Evolutionary conservation across 2,329 filamentous ascomycete species (phyloP), one percentile per base, ranked within the genome.

Genomic region (Talaromyces marneffei): DNA sequence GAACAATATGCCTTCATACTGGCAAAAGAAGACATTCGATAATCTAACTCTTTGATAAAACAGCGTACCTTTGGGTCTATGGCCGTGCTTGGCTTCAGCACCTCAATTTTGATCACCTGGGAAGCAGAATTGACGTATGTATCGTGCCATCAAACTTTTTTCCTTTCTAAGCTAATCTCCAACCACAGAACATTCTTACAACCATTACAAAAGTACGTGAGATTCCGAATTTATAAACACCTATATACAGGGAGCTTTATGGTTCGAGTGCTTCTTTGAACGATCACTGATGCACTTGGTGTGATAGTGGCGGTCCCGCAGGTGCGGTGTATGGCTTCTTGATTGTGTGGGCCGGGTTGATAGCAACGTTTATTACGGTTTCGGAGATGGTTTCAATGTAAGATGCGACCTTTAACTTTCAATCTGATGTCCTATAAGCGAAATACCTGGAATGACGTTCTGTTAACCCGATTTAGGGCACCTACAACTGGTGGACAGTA

Each of bases 401-500:
- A 58, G 60, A 29, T n/a, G 29, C 27, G 16, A 16, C 7, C 18
- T 25, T 23, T 10, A 14, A 25, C 6, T 53, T 16, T 3, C 1
- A 9, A n/a, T 29, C 16, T 29, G 4, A 50, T 31, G 25, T 33
- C 25, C 18, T 12, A 50, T 20, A 29, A 9, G 25, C 18, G n/a
- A 33, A 10, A 33, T 20, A 7, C 14, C 14, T 29, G 4, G 2
- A 20, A 52, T 20, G 29, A 33, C 2, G 50, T 48, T 5, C 18
- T 48, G 25, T 37, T 60, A 23, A 46, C 37, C 12, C 27, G 20
- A 25, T 37, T 16, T 18, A 61, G 59, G 59, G 59, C 59, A 12
- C 59, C 59, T 35, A 61, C 54, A 35, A 20, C 59, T 23, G 59
- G 59, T 37, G 59, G 59, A 14, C 59, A 61, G 39, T 61, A 61